Base-by-base conservation (phyloP, 2,329 filamentous ascomycete species). In the Aspergillus tanneri region DNA sequence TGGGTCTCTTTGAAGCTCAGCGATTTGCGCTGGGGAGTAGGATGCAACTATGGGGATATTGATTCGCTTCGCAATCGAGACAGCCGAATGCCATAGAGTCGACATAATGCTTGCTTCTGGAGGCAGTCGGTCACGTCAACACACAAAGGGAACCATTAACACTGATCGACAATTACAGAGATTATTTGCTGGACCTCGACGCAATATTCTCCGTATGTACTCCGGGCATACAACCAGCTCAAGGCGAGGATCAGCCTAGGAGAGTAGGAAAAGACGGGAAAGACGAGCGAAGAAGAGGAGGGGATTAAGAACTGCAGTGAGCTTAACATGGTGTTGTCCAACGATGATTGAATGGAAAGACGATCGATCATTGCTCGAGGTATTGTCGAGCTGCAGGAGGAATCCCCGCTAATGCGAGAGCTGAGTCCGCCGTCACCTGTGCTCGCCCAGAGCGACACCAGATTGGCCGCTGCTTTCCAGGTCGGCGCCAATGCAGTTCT, bases 1-100 rank as follows among this genome's bases (percentile, higher is more conserved):
- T 19, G 91, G 89, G 67, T 96, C 91, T 57, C 75, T 69, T 12
- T 75, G 76, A 57, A 75, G 78, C 44, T 82, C 81, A 60, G 77
- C 77, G 32, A 80, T 71, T 46, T 84, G 66, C 4, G 74, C 77
- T 9, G 75, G 62, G n/a, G 80, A 79, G 52, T 75, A 83, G 40
- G 74, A 78, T 50, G 68, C 74, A 57, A 78, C 81, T 58, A 73
- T 74, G 5, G 79, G 77, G 52, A 84, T 78, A 60, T 79, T 74
- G 50, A 84, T 76, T 48, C 82, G 75, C 63, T 73, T 75, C 49
- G 58, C 64, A 49, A 76, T 54, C 32, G 65, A 64, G 46, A 53
- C 30, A 8, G 62, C 42, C 10, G 55, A 47, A 16, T 53, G 50
- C 54, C 50, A 52, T 49, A 55, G 58, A 47, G 28, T 46, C 6